These are phyloP conservation scores for Suhomyces tanzawaensis DNA, from an alignment of 805 yeast genomes.

Conservation along the genomic window DNA sequence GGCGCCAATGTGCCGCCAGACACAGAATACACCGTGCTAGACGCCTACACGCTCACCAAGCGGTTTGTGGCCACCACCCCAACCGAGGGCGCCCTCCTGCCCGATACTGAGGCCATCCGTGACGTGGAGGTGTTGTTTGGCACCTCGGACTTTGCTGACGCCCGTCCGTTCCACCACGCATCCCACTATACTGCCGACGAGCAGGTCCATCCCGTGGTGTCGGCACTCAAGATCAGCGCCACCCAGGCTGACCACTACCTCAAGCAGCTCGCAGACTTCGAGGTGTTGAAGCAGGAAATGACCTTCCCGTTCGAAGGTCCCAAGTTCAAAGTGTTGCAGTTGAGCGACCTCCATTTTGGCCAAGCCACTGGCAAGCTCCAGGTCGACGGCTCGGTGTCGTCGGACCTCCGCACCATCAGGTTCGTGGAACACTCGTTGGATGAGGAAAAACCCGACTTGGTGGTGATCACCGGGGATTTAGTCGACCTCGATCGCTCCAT, in stretches of 20 bases:
- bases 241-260: constrained; percentile 4
- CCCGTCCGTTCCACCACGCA: constrained; percentile 21
- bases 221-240: constrained; percentile 18
- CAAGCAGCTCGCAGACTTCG: constrained; percentile 1
- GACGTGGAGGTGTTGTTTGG: constrained; percentile 31
- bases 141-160: constrained; percentile 26
- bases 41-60: constrained; percentile 7
- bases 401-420: constrained; percentile 28
- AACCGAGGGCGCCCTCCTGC: constrained; percentile 4
- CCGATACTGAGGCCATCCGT: constrained; percentile 15
- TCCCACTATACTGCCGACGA: constrained; percentile 4
- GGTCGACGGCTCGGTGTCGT: constrained; percentile 19
- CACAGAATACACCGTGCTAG: background rate
- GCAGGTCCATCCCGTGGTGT: constrained; percentile 11
- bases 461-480: constrained; percentile 42
- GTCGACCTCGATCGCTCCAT: constrained; percentile 26
- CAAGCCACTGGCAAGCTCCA: constrained; percentile 25
- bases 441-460: constrained; percentile 30
- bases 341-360: constrained; percentile 41
- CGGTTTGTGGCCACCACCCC: constrained; percentile 6
- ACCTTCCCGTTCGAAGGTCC: constrained; percentile 2
- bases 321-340: constrained; percentile 34
- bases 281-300: constrained; percentile 1
- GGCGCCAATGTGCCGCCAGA: background rate
- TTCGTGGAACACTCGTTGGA: constrained; percentile 27